A percentile compares a stretch with the other conserved stretches of the same genome.
Conservation (phyloP, 2,329 filamentous ascomycete genomes). For the Pseudodiploospora longispora region DNA sequence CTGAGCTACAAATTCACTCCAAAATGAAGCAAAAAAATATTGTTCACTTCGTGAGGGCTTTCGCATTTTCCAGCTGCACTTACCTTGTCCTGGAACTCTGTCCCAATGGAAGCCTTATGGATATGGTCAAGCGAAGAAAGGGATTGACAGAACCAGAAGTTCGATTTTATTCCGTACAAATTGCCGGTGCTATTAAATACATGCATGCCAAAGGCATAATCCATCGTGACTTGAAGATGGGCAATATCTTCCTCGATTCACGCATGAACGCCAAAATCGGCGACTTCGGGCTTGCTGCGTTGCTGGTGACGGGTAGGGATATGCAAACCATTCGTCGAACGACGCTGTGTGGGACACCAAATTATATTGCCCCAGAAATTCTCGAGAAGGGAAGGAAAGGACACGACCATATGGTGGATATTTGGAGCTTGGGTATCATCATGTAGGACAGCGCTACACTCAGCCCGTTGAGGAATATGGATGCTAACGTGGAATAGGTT, state of each 20-base stretch:
- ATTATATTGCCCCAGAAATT: constrained; percentile 97
- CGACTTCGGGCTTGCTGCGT: constrained; percentile 89
- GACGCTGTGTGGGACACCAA: constrained; percentile 92
- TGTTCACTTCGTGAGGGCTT: constrained; percentile 89
- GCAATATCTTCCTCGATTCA: constrained; percentile 90
- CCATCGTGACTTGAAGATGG: constrained; percentile 94
- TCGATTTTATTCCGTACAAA: constrained; percentile 86
- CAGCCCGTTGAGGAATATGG: background rate
- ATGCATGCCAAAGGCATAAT: constrained; percentile 95
- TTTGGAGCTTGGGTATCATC: constrained; percentile 97
- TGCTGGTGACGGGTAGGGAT: constrained; percentile 86
- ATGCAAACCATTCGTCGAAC: constrained; percentile 77
- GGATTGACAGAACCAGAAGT: constrained; percentile 91
- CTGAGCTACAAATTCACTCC: constrained; percentile 93
- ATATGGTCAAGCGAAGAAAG: constrained; percentile 90
- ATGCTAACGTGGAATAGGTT: constrained; percentile 48
- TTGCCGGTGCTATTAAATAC: constrained; percentile 95
- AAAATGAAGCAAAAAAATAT: constrained; percentile 96
- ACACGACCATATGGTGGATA: constrained; percentile 95
- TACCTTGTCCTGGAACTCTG: constrained; percentile 94
- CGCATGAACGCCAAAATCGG: constrained; percentile 98
- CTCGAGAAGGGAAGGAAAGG: constrained; percentile 89
- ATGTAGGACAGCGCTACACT: constrained; percentile 50
- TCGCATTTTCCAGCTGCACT: constrained; percentile 80
- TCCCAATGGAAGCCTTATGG: constrained; percentile 91